Percentiles rank a stretch among this genome's conserved stretches.
Evolutionary conservation across 495 filamentous ascomycete genomes (phyloP).

Genomic region (Cetradonia linearis): DNA sequence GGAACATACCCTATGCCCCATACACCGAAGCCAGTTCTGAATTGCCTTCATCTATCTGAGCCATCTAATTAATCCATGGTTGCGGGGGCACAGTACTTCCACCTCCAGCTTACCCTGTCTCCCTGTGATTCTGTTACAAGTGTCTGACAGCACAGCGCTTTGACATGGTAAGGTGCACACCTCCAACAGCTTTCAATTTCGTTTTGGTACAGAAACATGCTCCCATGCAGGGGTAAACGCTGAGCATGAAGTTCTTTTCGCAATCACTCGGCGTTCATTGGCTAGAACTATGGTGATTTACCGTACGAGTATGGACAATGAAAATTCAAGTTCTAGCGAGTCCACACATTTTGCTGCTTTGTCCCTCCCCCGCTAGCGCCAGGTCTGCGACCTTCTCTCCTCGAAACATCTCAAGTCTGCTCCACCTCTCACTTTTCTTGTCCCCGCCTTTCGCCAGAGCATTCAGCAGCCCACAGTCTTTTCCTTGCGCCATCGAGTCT

Average conservation of each 20-base stretch:
- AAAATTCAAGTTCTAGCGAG: neutral
- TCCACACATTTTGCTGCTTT: neutral
- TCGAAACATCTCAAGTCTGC: constrained; percentile 1
- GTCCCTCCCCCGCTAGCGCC: neutral
- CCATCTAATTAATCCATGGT: neutral
- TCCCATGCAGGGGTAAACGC: neutral
- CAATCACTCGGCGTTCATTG: neutral
- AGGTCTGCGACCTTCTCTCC: neutral
- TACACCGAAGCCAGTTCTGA: neutral
- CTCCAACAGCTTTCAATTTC: constrained; percentile 4
- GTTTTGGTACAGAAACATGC: neutral
- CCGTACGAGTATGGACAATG: neutral
- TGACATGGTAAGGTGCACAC: neutral
- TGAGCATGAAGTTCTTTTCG: neutral
- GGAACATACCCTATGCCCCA: constrained; percentile 1
- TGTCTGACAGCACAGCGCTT: neutral
- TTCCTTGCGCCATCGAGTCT: constrained; percentile 18
- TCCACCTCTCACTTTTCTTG: neutral
- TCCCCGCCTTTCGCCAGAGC: neutral
- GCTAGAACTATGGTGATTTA: neutral
- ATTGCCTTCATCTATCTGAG: neutral
- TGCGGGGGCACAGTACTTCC: neutral
- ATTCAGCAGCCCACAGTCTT: constrained; percentile 8
- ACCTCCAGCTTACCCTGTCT: neutral
- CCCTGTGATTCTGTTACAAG: no score